phyloP scores from a whole-genome alignment of 495 filamentous ascomycete species.

The Corynascus novoguineensis region DNA sequence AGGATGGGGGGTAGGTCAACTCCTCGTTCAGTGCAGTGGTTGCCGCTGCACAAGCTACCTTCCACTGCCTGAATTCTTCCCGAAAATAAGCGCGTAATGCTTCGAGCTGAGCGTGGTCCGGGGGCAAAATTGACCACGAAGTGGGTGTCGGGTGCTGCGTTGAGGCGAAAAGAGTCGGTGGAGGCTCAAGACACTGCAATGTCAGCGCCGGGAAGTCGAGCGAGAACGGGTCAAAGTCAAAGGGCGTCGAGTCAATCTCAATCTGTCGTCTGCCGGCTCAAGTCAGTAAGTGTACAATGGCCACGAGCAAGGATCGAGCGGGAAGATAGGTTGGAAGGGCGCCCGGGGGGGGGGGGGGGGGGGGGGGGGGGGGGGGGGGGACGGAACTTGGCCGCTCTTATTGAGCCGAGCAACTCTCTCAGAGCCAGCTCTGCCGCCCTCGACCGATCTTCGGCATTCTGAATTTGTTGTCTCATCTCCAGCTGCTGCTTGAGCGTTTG shows the following conservation, averaged over 20 bases:
- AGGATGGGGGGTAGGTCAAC: conserved; percentile 35
- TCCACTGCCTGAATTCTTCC: conserved; percentile 61
- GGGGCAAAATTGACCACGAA: conserved; percentile 71
- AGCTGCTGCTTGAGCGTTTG: conserved; percentile 52
- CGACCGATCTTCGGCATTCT: conserved; percentile 63
- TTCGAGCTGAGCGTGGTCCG: conserved; percentile 63
- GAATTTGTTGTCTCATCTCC: conserved; percentile 51
- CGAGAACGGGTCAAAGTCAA: conserved; percentile 76
- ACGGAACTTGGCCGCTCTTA: conserved; percentile 69
- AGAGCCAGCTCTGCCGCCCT: conserved; percentile 80
- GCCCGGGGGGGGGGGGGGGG: too few relatives aligned
- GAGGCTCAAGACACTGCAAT: conserved; percentile 71
- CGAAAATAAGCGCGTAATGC: conserved; percentile 60
- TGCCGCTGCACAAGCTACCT: conserved; percentile 37
- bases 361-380: too few relatives aligned
- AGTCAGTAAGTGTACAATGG: conserved; percentile 14
- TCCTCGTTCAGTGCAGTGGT: conserved; percentile 39
- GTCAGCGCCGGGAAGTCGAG: conserved; percentile 78
- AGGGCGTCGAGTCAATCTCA: conserved; percentile 50
- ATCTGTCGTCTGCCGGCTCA: conserved; percentile 39
- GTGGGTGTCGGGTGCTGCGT: conserved; percentile 63
- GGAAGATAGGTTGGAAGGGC: too few relatives aligned
- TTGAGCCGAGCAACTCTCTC: conserved; percentile 68
- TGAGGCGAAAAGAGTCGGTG: conserved; percentile 65
- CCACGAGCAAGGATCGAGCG: conserved; percentile 19